phyloP scores from a whole-genome alignment of 2,329 filamentous ascomycete species.

The Scolecobasidium constrictum region DNA sequence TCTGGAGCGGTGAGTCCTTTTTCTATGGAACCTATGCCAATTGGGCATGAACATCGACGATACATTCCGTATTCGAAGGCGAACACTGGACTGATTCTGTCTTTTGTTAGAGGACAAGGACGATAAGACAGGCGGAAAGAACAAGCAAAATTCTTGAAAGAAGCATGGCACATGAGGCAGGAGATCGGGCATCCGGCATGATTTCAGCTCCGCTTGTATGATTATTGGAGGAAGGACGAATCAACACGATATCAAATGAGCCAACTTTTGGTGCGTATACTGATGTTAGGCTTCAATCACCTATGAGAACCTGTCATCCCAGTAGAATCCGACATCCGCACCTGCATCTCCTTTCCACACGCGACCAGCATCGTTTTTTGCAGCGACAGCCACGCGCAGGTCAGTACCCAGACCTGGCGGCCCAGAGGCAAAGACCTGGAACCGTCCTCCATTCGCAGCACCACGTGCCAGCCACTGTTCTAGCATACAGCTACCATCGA shows the following conservation, averaged over 20 bases:
- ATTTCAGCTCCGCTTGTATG: too few relatives aligned
- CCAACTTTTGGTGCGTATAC: too few relatives aligned
- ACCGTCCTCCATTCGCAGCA: slow-evolving; percentile 15
- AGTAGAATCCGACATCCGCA: slow-evolving; percentile 20
- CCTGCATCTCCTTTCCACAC: slow-evolving; percentile 23
- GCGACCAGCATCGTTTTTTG: slow-evolving; percentile 19
- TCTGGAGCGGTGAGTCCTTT: slow-evolving; percentile 29
- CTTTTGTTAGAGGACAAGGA: too few relatives aligned
- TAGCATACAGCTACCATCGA: slow-evolving; percentile 13
- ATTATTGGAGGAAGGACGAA: too few relatives aligned
- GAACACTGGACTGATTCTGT: too few relatives aligned
- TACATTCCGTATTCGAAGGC: too few relatives aligned
- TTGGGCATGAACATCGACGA: too few relatives aligned
- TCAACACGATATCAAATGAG: too few relatives aligned
- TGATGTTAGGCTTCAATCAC: neutral
- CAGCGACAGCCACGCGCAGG: slow-evolving; percentile 20
- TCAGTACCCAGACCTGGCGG: slow-evolving; percentile 23
- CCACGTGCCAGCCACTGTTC: slow-evolving; percentile 15
- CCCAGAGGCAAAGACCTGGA: slow-evolving; percentile 22
- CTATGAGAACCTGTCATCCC: slow-evolving; percentile 17
- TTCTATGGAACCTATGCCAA: too few relatives aligned
- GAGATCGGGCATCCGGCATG: too few relatives aligned
- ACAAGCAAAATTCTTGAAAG: too few relatives aligned
- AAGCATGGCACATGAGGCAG: neutral
- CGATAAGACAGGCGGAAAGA: too few relatives aligned